These are phyloP conservation scores for Coniferiporia sulphurascens DNA, from an alignment of 1,284 basidiomycete genomes.

Conservation along the genomic window DNA sequence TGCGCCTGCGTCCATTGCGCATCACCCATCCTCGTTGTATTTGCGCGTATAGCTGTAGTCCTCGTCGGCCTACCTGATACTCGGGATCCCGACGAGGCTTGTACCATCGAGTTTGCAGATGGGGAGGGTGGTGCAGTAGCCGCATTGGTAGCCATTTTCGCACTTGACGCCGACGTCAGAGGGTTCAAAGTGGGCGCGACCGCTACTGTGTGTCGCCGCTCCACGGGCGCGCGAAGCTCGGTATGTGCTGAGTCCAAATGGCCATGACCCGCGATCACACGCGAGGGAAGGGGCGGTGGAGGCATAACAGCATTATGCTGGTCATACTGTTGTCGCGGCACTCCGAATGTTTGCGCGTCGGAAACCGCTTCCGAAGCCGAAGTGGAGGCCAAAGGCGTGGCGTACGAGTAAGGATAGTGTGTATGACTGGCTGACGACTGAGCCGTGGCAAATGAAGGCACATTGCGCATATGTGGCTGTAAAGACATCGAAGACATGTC, in stretches of 20 bases:
- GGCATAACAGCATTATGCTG: neutral
- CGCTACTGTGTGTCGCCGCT: neutral
- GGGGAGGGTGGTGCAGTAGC: neutral
- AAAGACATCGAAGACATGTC: neutral
- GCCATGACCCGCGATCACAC: neutral
- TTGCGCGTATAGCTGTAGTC: neutral
- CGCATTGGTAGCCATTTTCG: too few relatives aligned
- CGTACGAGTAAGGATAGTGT: neutral
- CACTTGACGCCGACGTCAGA: too few relatives aligned
- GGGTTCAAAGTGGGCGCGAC: neutral
- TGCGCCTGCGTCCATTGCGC: conserved; percentile 7
- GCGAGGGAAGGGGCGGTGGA: conserved; percentile 2
- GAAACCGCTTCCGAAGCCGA: neutral
- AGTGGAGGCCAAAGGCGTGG: neutral
- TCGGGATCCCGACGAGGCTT: neutral
- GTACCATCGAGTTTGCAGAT: too few relatives aligned
- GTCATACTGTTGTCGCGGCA: neutral
- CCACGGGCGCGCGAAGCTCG: neutral
- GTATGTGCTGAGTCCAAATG: neutral
- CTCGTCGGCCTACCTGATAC: neutral
- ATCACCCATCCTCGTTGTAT: conserved; percentile 1
- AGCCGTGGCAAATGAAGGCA: neutral
- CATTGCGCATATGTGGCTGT: neutral
- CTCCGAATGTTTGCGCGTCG: neutral
- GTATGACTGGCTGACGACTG: neutral